These are phyloP conservation scores for Stereum hirsutum DNA, from an alignment of 1,284 basidiomycete genomes.

Conservation along the genomic window DNA sequence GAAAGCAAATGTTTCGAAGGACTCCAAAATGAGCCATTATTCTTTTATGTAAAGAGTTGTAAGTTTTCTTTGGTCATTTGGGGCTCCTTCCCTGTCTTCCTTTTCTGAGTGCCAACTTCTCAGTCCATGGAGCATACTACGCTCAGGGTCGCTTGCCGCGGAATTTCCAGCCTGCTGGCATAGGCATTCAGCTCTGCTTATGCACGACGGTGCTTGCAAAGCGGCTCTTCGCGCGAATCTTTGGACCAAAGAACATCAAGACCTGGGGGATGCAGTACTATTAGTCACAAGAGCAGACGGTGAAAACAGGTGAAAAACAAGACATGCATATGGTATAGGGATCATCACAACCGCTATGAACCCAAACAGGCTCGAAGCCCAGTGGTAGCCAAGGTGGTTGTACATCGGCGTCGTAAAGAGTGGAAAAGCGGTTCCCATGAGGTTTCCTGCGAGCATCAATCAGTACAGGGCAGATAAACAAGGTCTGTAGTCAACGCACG, in stretches of 20 bases:
- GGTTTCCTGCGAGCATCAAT: conserved; percentile 33
- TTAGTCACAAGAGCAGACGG: too few relatives aligned
- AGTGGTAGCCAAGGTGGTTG: conserved; percentile 46
- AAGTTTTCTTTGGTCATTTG: too few relatives aligned
- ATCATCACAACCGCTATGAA: conserved; percentile 50
- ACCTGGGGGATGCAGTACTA: conserved; percentile 25
- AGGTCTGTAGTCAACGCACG: conserved; percentile 30
- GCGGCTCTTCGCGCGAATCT: conserved; percentile 51
- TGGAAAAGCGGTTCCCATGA: conserved; percentile 49
- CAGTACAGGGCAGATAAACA: not conserved
- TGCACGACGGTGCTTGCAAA: too few relatives aligned
- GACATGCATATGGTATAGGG: conserved; percentile 56
- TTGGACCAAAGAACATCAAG: conserved; percentile 53
- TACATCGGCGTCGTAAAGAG: conserved; percentile 61
- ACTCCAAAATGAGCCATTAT: too few relatives aligned
- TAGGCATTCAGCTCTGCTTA: too few relatives aligned
- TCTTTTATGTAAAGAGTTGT: too few relatives aligned
- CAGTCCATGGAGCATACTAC: too few relatives aligned
- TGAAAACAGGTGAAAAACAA: not conserved
- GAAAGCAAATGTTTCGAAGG: too few relatives aligned
- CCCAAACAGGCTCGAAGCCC: conserved; percentile 64
- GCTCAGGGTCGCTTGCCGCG: too few relatives aligned
- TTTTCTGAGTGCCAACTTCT: too few relatives aligned
- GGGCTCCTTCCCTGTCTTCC: too few relatives aligned
- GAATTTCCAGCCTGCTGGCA: too few relatives aligned